Evolutionary conservation across 805 yeast genomes (phyloP).

Genomic region (Kluyveromyces siamensis): DNA sequence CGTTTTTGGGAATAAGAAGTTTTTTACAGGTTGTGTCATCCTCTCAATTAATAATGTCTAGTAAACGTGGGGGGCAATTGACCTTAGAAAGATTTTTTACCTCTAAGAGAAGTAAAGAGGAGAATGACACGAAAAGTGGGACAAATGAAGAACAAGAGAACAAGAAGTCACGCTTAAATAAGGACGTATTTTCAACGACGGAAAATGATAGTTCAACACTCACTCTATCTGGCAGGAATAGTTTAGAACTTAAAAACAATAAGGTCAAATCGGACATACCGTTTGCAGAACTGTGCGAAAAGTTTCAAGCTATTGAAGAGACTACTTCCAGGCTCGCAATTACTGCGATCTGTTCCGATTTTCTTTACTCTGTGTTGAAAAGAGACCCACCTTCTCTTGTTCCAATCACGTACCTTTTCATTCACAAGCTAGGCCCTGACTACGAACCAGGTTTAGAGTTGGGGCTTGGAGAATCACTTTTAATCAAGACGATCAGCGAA

Average conservation of each 20-base stretch:
- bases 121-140: constrained; percentile 1
- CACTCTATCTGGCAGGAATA: not conserved
- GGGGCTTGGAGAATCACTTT: constrained; percentile 84
- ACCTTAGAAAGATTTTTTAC: constrained; percentile 27
- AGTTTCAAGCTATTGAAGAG: constrained; percentile 69
- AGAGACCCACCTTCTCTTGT: constrained; percentile 48
- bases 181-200: not conserved
- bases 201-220: not conserved
- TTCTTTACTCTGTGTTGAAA: constrained; percentile 55
- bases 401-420: constrained; percentile 71
- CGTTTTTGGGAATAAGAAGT: not conserved
- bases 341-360: constrained; percentile 62
- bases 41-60: constrained; percentile 4
- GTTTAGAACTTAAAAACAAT: not conserved
- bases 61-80: constrained; percentile 16
- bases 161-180: not conserved
- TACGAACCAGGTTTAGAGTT: constrained; percentile 82
- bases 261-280: constrained; percentile 18
- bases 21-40: not conserved
- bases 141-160: constrained; percentile 4
- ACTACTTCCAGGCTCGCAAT: constrained; percentile 82
- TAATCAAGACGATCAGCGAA: constrained; percentile 82
- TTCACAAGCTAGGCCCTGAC: constrained; percentile 89
- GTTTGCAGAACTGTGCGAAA: constrained; percentile 38
- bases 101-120: constrained; percentile 10